Evolutionary conservation across 2,329 filamentous ascomycete genomes (phyloP).

Genomic region (Aureobasidium mangrovei): DNA sequence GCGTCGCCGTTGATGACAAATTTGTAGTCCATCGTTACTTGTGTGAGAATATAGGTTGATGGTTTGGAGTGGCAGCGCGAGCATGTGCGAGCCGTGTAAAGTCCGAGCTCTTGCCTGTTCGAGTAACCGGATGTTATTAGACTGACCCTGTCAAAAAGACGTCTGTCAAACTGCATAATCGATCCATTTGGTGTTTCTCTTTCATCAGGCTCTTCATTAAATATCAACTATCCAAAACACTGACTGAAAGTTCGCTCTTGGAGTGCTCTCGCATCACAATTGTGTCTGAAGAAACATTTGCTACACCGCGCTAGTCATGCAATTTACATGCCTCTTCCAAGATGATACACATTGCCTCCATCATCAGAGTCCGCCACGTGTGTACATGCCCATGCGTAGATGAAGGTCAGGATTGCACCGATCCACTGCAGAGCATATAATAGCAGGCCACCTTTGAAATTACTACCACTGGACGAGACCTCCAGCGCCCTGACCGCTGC

Average conservation of each 20-base stretch:
- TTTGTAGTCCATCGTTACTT: conserved; percentile 21
- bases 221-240: neutral
- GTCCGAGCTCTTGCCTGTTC: neutral
- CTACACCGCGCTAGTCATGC: no score
- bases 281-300: no score
- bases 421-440: conserved; percentile 16
- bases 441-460: conserved; percentile 9
- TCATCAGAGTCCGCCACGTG: neutral
- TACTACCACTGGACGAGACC: neutral
- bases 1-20: conserved; percentile 36
- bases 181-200: no score
- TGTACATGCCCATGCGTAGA: conserved; percentile 13
- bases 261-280: no score
- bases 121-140: neutral
- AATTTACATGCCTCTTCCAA: neutral
- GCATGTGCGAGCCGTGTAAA: neutral
- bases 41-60: neutral
- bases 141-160: neutral
- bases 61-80: neutral
- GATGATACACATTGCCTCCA: neutral
- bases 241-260: neutral
- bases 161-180: no score
- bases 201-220: neutral
- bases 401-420: conserved; percentile 14
- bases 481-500: conserved; percentile 13